These are phyloP conservation scores for Fusarium udum DNA, from an alignment of 2,329 filamentous ascomycete genomes.

Conservation along the genomic window DNA sequence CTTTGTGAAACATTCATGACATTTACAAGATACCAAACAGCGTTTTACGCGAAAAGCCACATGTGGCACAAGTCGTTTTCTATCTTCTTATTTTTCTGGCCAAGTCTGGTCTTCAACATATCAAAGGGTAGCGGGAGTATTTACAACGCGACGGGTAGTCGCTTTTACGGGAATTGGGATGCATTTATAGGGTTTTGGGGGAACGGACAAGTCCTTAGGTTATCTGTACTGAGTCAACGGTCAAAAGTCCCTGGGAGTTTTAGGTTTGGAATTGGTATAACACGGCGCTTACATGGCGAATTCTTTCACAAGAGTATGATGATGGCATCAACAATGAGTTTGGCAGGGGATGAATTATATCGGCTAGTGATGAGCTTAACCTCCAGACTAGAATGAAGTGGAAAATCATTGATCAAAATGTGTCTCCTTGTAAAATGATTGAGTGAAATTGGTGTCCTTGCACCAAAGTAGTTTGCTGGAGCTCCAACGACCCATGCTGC, in stretches of 20 bases:
- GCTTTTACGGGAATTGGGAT: background rate
- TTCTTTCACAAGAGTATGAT: slow-evolving; percentile 16
- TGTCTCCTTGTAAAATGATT: background rate
- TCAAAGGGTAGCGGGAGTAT: slow-evolving; percentile 27
- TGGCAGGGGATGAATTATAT: background rate
- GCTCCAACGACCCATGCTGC: background rate
- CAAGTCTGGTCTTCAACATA: slow-evolving; percentile 1
- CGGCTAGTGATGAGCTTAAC: slow-evolving; percentile 1
- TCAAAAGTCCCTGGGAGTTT: slow-evolving; percentile 25
- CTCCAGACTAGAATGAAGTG: background rate
- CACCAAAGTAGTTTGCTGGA: background rate
- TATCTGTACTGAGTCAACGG: slow-evolving; percentile 2
- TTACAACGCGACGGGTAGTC: background rate
- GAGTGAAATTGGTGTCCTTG: background rate
- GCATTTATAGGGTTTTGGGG: slow-evolving; percentile 17
- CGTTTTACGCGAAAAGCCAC: background rate
- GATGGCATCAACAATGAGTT: background rate
- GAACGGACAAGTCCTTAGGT: slow-evolving; percentile 1
- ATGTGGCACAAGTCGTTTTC: background rate
- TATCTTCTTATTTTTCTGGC: background rate
- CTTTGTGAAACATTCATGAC: slow-evolving; percentile 9
- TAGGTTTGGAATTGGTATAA: slow-evolving; percentile 8
- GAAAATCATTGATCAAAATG: background rate
- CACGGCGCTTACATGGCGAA: slow-evolving; percentile 1
- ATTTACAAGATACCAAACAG: slow-evolving; percentile 5